A percentile compares a stretch with the other conserved stretches of the same genome.
Conservation (phyloP, 179 eudicot genomes). For the Patellifolia procumbens region DNA sequence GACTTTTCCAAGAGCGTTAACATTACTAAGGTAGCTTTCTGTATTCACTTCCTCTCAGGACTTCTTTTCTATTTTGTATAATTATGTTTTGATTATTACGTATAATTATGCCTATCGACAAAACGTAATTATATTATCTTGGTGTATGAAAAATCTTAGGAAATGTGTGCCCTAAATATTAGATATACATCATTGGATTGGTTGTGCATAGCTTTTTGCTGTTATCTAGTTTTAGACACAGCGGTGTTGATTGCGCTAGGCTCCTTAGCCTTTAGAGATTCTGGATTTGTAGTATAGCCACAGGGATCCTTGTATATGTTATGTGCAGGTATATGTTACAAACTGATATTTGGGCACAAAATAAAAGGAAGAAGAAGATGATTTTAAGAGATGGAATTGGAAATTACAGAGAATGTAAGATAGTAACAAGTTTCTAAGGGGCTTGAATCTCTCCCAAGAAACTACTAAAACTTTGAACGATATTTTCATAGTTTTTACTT, state of each 20-base stretch:
- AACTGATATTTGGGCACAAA: neutral
- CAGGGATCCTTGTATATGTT: neutral
- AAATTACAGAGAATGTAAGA: too few species aligned
- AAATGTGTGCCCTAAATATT: neutral
- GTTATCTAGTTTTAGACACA: neutral
- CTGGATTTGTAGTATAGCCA: neutral
- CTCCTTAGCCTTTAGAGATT: neutral
- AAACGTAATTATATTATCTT: neutral
- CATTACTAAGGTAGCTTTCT: constrained; percentile 40
- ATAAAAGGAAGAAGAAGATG: too few species aligned
- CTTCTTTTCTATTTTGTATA: neutral
- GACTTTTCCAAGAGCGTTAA: constrained; percentile 42
- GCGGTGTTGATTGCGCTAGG: neutral
- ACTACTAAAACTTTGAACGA: too few species aligned
- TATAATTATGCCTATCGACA: neutral
- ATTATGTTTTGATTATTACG: neutral
- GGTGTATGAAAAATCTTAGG: neutral
- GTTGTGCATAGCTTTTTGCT: neutral
- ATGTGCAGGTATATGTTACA: neutral
- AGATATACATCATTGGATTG: neutral
- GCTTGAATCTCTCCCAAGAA: too few species aligned
- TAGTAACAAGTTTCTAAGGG: too few species aligned
- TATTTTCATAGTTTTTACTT: too few species aligned
- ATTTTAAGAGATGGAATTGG: too few species aligned
- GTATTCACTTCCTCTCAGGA: constrained; percentile 1